Percentiles rank a stretch among this genome's conserved stretches.
Evolutionary conservation across 257 asterid species (phyloP).

Genomic region (Solanum arcanum): DNA sequence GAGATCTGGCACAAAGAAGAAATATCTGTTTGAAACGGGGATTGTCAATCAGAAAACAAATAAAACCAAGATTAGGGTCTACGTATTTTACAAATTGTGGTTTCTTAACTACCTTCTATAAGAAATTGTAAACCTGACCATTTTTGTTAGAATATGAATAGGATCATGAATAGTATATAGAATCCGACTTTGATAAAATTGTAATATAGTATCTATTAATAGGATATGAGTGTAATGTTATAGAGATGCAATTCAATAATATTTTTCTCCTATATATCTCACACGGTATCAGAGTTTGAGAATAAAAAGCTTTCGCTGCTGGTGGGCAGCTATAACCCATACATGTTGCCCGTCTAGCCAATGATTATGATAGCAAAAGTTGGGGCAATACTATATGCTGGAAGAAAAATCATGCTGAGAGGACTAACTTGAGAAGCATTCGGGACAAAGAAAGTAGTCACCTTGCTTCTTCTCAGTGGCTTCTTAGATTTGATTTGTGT

Average conservation of each 20-base stretch:
- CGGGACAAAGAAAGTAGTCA: background rate
- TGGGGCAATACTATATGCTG: background rate
- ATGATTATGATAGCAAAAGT: background rate
- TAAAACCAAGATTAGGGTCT: background rate
- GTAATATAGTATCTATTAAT: background rate
- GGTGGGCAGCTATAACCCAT: background rate
- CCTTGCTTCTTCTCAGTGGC: background rate
- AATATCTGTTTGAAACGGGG: background rate
- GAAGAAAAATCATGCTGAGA: background rate
- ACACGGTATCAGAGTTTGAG: background rate
- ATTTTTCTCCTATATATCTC: no score
- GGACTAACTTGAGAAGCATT: background rate
- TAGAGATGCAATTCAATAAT: background rate
- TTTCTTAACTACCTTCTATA: background rate
- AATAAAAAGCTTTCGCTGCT: background rate
- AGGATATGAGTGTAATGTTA: background rate
- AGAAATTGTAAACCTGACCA: background rate
- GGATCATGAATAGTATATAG: background rate
- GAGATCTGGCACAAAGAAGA: background rate
- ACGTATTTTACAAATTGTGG: background rate
- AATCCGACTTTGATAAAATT: background rate
- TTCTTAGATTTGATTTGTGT: background rate
- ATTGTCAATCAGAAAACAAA: background rate
- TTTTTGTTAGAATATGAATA: background rate
- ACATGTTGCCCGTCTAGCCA: background rate